These are phyloP conservation scores for Neohortaea acidophila DNA, from an alignment of 495 filamentous ascomycete genomes.

Conservation along the genomic window DNA sequence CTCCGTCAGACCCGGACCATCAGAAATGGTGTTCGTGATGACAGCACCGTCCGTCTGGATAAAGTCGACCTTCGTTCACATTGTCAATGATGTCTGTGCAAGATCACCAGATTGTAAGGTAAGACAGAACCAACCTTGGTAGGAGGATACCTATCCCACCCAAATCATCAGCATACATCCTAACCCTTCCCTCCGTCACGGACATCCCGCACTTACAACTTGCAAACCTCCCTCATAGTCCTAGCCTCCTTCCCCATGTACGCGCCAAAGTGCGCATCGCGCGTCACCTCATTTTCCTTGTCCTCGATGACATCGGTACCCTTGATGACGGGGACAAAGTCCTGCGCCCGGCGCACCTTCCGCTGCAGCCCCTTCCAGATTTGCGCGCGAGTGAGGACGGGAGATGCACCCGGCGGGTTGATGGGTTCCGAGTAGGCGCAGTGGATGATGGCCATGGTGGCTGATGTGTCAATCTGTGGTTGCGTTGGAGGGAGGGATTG, in stretches of 20 bases:
- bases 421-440: slow-evolving; percentile 37
- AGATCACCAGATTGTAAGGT: neutral
- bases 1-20: slow-evolving; percentile 28
- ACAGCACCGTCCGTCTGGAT: slow-evolving; percentile 21
- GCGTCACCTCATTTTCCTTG: slow-evolving; percentile 19
- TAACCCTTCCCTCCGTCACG: too few relatives aligned
- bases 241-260: neutral
- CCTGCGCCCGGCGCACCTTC: slow-evolving; percentile 36
- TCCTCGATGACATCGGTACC: slow-evolving; percentile 29
- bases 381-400: slow-evolving; percentile 31
- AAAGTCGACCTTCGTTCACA: slow-evolving; percentile 21
- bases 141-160: too few relatives aligned
- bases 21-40: slow-evolving; percentile 37
- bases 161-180: too few relatives aligned
- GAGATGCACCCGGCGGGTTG: slow-evolving; percentile 32
- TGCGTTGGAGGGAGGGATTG: too few relatives aligned
- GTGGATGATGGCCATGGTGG: slow-evolving; percentile 29
- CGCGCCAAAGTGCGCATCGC: slow-evolving; percentile 7
- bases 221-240: slow-evolving; percentile 13
- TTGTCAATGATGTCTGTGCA: neutral
- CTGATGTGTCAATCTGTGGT: neutral
- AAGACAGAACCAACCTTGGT: slow-evolving; percentile 16
- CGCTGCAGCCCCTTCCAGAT: slow-evolving; percentile 37
- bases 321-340: slow-evolving; percentile 36
- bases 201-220: too few relatives aligned